A percentile compares a stretch with the other conserved stretches of the same genome.
Evolutionary conservation across 2,329 filamentous ascomycete genomes (phyloP).

Genomic region (Arthrobotrys sinensis): DNA sequence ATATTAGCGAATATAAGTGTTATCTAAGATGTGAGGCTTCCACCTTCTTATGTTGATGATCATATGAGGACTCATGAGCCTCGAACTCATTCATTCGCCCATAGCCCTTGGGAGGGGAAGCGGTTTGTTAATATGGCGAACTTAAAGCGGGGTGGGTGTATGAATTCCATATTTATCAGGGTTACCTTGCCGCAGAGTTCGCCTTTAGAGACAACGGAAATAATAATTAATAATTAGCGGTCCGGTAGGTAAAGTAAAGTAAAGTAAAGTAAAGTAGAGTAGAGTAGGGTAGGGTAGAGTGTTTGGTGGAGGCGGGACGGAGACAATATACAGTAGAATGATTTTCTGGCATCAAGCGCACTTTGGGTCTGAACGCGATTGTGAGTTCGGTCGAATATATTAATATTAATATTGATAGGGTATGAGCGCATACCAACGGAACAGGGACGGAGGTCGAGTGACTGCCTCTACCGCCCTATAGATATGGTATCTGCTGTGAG

Average conservation of each 20-base stretch:
- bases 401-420: background rate
- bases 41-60: conserved; percentile 90
- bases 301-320: no score
- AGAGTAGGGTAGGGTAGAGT: no score
- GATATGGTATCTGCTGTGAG: background rate
- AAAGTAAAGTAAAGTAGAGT: no score
- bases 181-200: conserved; percentile 58
- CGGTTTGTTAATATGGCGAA: background rate
- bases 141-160: background rate
- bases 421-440: conserved; percentile 31
- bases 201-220: conserved; percentile 12
- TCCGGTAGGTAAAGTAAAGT: background rate
- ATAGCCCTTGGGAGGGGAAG: conserved; percentile 79
- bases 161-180: background rate
- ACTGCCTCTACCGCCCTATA: conserved; percentile 54
- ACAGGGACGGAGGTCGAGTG: conserved; percentile 57
- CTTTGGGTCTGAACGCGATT: conserved; percentile 43
- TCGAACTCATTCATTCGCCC: conserved; percentile 96
- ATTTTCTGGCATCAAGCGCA: conserved; percentile 59
- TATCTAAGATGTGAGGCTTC: conserved; percentile 67
- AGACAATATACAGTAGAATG: conserved; percentile 44
- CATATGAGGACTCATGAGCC: conserved; percentile 92
- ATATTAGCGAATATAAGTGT: conserved; percentile 6
- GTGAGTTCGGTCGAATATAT: background rate
- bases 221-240: background rate